These are phyloP conservation scores for Parastagonospora avenae DNA, from an alignment of 2,329 filamentous ascomycete species.

Conservation along the genomic window DNA sequence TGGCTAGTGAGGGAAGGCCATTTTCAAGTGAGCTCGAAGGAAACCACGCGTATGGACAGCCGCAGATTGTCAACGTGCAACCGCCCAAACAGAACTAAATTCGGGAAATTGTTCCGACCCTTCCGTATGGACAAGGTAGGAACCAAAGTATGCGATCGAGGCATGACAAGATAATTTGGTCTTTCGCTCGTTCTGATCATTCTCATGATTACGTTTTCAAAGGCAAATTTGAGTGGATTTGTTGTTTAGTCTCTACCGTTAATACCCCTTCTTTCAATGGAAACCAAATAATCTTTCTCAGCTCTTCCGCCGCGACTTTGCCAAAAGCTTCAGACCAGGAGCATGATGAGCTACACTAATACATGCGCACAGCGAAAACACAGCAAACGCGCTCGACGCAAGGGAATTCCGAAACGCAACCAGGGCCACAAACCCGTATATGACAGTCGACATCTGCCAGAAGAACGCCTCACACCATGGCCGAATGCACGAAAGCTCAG, in stretches of 20 bases:
- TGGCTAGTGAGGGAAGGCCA: conserved; percentile 14
- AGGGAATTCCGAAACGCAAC: conserved; percentile 5
- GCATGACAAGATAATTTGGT: no score
- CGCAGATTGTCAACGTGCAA: conserved; percentile 3
- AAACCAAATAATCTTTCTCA: no score
- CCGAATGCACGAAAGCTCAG: background rate
- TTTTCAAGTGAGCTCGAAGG: conserved; percentile 28
- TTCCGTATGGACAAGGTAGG: background rate
- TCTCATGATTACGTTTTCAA: no score
- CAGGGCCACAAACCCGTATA: conserved; percentile 9
- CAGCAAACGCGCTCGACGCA: conserved; percentile 8
- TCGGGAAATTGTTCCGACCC: no score
- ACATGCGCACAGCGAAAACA: conserved; percentile 10
- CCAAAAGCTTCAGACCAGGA: background rate
- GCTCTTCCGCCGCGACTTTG: background rate
- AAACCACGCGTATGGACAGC: conserved; percentile 1
- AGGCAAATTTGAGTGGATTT: no score
- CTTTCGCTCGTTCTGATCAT: no score
- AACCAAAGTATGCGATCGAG: no score
- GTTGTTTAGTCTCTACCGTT: no score
- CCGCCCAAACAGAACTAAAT: background rate
- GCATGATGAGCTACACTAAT: no score
- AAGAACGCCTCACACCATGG: conserved; percentile 5
- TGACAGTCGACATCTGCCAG: conserved; percentile 12
- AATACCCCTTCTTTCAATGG: no score